Percentiles rank a stretch among this genome's conserved stretches.
Evolutionary conservation across 2,329 filamentous ascomycete species (phyloP).

Genomic region (Lachnellula subtilissima): DNA sequence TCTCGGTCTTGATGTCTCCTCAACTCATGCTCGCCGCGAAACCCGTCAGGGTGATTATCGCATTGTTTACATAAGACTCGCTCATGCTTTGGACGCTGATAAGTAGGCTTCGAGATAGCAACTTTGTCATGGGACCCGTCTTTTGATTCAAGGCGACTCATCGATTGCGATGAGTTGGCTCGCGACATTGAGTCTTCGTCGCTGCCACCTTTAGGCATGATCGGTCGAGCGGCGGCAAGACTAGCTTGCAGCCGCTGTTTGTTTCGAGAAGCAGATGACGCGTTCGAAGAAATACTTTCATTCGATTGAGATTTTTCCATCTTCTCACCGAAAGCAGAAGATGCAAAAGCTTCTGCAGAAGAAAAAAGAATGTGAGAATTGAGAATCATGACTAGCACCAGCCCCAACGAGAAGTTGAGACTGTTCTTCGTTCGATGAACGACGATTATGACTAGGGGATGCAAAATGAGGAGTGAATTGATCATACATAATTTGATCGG

Average conservation of each 20-base stretch:
- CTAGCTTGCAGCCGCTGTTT: constrained; percentile 29
- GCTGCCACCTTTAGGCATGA: constrained; percentile 30
- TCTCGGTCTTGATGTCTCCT: constrained; percentile 63
- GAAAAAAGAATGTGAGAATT: constrained; percentile 28
- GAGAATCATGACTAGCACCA: constrained; percentile 30
- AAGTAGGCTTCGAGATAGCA: constrained; percentile 30
- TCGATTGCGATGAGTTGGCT: constrained; percentile 28
- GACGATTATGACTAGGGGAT: constrained; percentile 25
- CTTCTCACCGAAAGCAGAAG: constrained; percentile 26
- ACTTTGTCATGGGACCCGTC: constrained; percentile 30
- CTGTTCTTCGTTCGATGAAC: constrained; percentile 31
- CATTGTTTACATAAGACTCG: constrained; percentile 60
- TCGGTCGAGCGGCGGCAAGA: constrained; percentile 25
- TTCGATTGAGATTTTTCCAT: constrained; percentile 32
- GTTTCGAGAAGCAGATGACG: constrained; percentile 27
- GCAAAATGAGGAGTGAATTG: constrained; percentile 21
- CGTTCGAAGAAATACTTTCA: constrained; percentile 30
- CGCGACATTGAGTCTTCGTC: constrained; percentile 26
- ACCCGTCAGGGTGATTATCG: constrained; percentile 77
- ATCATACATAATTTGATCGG: constrained; percentile 27
- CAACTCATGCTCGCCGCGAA: constrained; percentile 85
- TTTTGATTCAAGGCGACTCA: constrained; percentile 27
- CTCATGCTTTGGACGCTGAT: constrained; percentile 33
- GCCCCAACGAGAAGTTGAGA: constrained; percentile 28
- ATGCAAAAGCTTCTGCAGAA: constrained; percentile 16